Evolutionary conservation across 805 yeast species (phyloP), one percentile per base, ranked within the genome.

Genomic region (Yarrowia hollandica): DNA sequence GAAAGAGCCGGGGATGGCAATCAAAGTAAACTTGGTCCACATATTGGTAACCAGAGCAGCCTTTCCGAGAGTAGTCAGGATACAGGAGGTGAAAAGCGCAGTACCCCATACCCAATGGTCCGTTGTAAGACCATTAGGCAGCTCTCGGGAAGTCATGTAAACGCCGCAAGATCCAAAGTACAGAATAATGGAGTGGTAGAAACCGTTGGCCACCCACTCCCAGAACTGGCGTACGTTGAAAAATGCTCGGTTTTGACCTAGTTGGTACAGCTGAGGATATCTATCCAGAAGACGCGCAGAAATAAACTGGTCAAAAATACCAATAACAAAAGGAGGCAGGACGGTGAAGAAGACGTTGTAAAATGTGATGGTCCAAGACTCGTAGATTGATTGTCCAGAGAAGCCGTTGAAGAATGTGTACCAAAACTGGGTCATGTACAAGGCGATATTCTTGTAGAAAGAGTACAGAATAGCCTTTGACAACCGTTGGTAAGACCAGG

Each of bases 391-490:
- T 73, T 94, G 97, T 15, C 99, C 99, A 19, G 97, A 89, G 69
- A 82, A 94, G 4, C 90, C 92, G 71, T 91, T 94, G 61, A 84
- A 79, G 70, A 94, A 94, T 18, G 92, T 97, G 72, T 81, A 94
- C 99, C 99, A 94, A 72, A 94, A 94, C 74, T 94, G 99, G 3
- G 97, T 90, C 96, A 94, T 88, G 73, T 92, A 95, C 60, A 94
- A 79, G 1, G 97, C 90, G 68, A 94, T 88, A 69, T 94, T 94
- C 74, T 94, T 94, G 82, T 94, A 94, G 68, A 94, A 94, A 0
- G 97, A 90, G 71, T 92, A 94, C 62, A 94, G 77, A 64, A 94
- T 92, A 1, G 97, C 97, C 66, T 86, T 85, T 12, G 96, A 86
- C 59, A 92, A 84, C 69, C 99, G 82, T 70, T 91, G 97, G 70